Base-by-base conservation (phyloP, 768 basidiomycete species). In the Auriscalpium vulgare region DNA sequence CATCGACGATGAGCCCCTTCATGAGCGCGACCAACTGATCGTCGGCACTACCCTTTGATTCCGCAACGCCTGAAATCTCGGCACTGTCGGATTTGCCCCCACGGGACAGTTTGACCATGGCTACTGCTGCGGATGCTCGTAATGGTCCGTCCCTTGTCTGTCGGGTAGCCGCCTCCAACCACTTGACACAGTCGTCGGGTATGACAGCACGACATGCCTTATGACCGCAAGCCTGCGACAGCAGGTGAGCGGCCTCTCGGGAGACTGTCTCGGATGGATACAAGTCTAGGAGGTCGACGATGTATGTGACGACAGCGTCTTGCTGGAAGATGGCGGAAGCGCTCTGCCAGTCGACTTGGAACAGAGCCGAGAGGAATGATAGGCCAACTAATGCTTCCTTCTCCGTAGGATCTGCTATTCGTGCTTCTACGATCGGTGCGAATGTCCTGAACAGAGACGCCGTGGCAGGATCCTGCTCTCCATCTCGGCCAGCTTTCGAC, bases 161-260 rank as follows among this genome's bases (percentile, higher is more conserved):
- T 37, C 72, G 76, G 34, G 83, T 76, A 44, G 80, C 79, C 11
- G 68, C 69, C 59, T 83, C 79, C 34, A 97, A 71, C 92, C 93
- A 95, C 36, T 78, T 66, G 10, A 78, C 63, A 10, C 77, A 76
- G 51, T 86, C 76, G 2, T 80, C 65, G 1, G 80, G 72, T 23
- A 95, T 72, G 35, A 84, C 64, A 29, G 78, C 71, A 35, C 92
- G 80, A 66, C 88, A 90, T 8, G 72, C 47, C 68, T 88, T 90
- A 64, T 91, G 84, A 2, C 88, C 85, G 55, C 81, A 76, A 8
- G 89, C 91, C 61, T 88, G 87, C 8, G 84, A 79, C 17, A 95
- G 72, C 6, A 97, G 73, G 60, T 85, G 86, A 8, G 87, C 87
- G 19, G 91, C 76, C 8, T 81, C 80, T 40, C 80, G 72, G 14